Conservation (phyloP, 257 asterid genomes). For the Hygrophila difformis region DNA sequence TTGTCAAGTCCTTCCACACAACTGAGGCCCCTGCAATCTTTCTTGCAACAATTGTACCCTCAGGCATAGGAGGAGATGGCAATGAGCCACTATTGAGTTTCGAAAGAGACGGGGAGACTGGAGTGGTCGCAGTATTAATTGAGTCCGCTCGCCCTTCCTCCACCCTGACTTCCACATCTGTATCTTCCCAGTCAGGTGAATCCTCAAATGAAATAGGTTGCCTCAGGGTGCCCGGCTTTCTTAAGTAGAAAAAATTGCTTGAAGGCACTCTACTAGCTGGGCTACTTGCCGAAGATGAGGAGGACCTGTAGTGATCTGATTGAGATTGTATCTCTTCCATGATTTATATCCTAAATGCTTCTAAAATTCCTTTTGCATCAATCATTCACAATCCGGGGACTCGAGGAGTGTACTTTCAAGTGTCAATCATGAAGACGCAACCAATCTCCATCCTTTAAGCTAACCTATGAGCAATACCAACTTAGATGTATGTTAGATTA, state of each 20-base stretch:
- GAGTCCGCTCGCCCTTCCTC: conserved; percentile 89
- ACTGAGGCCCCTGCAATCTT: conserved; percentile 78
- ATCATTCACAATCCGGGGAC: conserved; percentile 11
- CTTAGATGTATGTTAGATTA: no score
- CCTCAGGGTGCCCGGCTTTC: conserved; percentile 82
- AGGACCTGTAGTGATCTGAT: conserved; percentile 83
- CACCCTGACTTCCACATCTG: conserved; percentile 69
- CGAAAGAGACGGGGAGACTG: conserved; percentile 79
- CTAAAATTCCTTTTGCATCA: conserved; percentile 10
- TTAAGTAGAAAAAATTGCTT: conserved; percentile 82
- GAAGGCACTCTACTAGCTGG: conserved; percentile 92
- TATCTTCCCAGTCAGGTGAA: conserved; percentile 95
- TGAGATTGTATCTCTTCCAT: conserved; percentile 99
- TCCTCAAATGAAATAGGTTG: conserved; percentile 96
- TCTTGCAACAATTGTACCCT: conserved; percentile 51
- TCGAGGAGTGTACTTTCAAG: no score
- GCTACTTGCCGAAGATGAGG: conserved; percentile 96
- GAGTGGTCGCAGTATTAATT: conserved; percentile 66
- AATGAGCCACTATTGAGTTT: conserved; percentile 79
- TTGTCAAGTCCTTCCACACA: conserved; percentile 95
- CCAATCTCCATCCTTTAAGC: no score
- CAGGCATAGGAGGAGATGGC: conserved; percentile 83
- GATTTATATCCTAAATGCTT: conserved; percentile 10
- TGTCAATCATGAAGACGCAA: no score
- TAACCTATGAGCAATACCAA: no score